These are phyloP conservation scores for Sugiyamaella mastotermitis DNA, from an alignment of 805 yeast species.

Conservation along the genomic window DNA sequence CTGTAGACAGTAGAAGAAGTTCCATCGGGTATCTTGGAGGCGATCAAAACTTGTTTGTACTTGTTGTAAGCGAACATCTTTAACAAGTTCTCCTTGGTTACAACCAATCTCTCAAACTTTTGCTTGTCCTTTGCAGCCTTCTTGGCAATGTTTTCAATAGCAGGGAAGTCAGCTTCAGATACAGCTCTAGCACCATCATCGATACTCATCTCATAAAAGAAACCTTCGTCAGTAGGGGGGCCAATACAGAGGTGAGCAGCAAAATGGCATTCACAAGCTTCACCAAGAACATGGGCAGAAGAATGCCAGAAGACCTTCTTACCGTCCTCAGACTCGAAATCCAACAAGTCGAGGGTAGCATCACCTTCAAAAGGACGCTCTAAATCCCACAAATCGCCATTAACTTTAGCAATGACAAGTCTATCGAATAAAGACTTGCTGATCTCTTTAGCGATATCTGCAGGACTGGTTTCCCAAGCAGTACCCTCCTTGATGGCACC, in stretches of 20 bases:
- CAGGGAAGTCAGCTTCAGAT: constrained; percentile 74
- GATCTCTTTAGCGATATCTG: constrained; percentile 75
- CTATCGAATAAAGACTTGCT: constrained; percentile 85
- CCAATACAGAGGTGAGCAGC: constrained; percentile 93
- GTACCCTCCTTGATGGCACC: constrained; percentile 74
- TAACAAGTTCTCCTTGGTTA: constrained; percentile 86
- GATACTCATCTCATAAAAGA: constrained; percentile 92
- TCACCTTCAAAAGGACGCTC: constrained; percentile 86
- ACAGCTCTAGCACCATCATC: constrained; percentile 70
- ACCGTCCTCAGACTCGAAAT: constrained; percentile 92
- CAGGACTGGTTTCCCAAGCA: constrained; percentile 86
- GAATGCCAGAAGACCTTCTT: constrained; percentile 98
- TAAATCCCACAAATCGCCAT: constrained; percentile 91
- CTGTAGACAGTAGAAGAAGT: constrained; percentile 95
- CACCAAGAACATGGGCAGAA: constrained; percentile 96
- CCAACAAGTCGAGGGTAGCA: constrained; percentile 66
- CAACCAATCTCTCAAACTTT: constrained; percentile 85
- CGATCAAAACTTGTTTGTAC: constrained; percentile 84
- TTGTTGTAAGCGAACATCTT: constrained; percentile 94
- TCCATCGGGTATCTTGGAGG: constrained; percentile 89
- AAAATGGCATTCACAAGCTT: constrained; percentile 92
- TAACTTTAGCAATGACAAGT: constrained; percentile 84
- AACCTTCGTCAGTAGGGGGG: constrained; percentile 97
- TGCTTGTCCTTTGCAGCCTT: constrained; percentile 92
- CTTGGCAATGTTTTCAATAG: constrained; percentile 80